Evolutionary conservation across 108 stramenopile species (phyloP), one percentile per base, ranked within the genome.

Genomic region (Fragilaria crotonensis): DNA sequence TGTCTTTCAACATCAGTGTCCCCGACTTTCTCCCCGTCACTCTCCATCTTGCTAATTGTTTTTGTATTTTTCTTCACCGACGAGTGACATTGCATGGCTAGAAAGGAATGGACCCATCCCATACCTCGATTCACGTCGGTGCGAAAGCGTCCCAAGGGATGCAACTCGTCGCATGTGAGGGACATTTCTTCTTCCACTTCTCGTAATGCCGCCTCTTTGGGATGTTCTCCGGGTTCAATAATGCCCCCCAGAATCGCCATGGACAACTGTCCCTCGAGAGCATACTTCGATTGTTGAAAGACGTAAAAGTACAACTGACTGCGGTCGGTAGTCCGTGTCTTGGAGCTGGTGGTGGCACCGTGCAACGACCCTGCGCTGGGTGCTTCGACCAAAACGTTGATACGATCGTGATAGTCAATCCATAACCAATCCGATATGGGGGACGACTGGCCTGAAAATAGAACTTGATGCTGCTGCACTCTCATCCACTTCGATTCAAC

Each of bases 381-480:
- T 33, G 64, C 75, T 58, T 92, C 72, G 9, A 92, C 90, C 0
- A 92, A 67, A 4, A 92, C 86, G 60, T 87, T 88, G 57, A 92
- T 82, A 33, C 86, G 68, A 79, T 92, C 90, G 59, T 92, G 83
- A 67, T 92, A 92, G 52, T 92, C 90, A 44, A 92, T 82, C 71
- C 76, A 92, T 23, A 92, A 54, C 90, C 90, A 92, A 64, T 92
- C 90, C 50, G 84, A 71, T 30, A 87, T 82, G 0, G 33, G 56
- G 33, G 74, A 49, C 23, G 66, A 64, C 1, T 60, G 63, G 30
- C 33, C 33, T 29, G 67, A 62, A 28, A 84, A 59, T 52, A 58
- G 25, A 0, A 90, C 89, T 28, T 52, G 5, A 50, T 90, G 89
- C 32, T 81, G 83, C 7, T 78, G 71, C 7, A 90, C 55, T 30